Evolutionary conservation across 2,329 filamentous ascomycete species (phyloP).

Genomic region (Curvularia eragrostidis): DNA sequence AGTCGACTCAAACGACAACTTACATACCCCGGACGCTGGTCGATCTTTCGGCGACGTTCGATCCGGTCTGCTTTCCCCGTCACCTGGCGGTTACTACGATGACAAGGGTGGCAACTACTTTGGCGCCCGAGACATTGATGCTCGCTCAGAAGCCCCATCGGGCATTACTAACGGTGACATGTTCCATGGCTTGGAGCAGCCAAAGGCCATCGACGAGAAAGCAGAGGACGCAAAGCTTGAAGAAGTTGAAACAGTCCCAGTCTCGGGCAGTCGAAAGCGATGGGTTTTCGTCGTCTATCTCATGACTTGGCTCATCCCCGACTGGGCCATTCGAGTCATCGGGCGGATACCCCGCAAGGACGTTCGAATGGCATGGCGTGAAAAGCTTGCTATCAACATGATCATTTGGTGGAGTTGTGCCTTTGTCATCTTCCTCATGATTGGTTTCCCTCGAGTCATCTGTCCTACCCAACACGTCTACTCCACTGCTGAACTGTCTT

Average conservation of each 20-base stretch:
- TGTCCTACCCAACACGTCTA: constrained; percentile 92
- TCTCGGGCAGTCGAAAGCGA: constrained; percentile 81
- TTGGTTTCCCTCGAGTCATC: constrained; percentile 84
- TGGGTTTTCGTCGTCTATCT: constrained; percentile 87
- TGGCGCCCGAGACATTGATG: constrained; percentile 77
- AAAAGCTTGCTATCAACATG: constrained; percentile 97
- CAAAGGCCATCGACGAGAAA: constrained; percentile 93
- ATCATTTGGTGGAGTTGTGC: constrained; percentile 90
- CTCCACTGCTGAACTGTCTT: constrained; percentile 75
- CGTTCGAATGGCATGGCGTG: constrained; percentile 89
- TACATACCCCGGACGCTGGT: constrained; percentile 62
- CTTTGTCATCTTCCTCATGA: constrained; percentile 83
- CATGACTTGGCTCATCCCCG: constrained; percentile 87
- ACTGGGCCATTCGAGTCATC: constrained; percentile 76
- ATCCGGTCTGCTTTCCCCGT: constrained; percentile 60
- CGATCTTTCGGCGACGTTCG: constrained; percentile 65
- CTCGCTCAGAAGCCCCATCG: constrained; percentile 92
- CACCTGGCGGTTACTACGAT: constrained; percentile 69
- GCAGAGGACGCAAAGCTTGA: constrained; percentile 88
- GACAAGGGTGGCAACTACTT: constrained; percentile 88
- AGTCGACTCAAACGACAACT: constrained; percentile 55
- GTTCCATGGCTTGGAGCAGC: constrained; percentile 96
- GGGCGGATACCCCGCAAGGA: constrained; percentile 93
- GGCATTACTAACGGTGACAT: constrained; percentile 89
- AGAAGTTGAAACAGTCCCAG: constrained; percentile 84